Base-by-base conservation (phyloP, 2,329 filamentous ascomycete species). In the Rutstroemia sydowiana region DNA sequence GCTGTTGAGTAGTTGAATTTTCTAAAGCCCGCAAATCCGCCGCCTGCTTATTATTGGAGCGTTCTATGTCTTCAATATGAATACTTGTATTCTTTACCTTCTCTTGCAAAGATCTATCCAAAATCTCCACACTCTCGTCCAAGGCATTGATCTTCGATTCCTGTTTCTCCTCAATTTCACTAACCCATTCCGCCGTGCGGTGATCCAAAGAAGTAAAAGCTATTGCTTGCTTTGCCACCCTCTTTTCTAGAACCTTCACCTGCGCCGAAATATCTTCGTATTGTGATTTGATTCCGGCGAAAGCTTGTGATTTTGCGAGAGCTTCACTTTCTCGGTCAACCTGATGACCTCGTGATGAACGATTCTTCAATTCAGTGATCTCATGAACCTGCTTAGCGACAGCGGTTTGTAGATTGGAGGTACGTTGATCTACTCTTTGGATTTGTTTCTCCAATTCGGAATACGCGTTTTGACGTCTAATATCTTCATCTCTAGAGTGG, bases 141-240 rank as follows among this genome's bases (percentile, higher is more conserved):
- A 51, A 39, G n/a, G 18, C 31, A 30, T 20, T 30, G n/a, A 51
- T 21, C 21, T 30, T 51, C 14, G 16, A 31, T 20, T 21, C 32
- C 7, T 36, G 21, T 14, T 37, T 45, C 9, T 23, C 31, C n/a
- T 51, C 31, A 9, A 18, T 45, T 10, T 21, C 37, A 16, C 23
- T n/a, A 13, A 51, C 18, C 48, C 41, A 51, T 13, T 51, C 41
- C 7, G 48, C 48, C 28, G 48, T 51, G 2, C 32, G 21, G 8
- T 51, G 48, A 16, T 51, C 48, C 16, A 51, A 51, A 4, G 48
- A 37, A 5, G 48, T 51, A 39, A 51, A 51, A 11, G 21, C 3
- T 14, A 20, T 18, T 21, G 48, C 44, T 11, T 51, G 31, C 32
- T 51, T 32, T 10, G 0, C 3, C 2, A 51, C 39, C 21, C 14